A percentile compares a stretch with the other conserved stretches of the same genome.
phyloP scores from a whole-genome alignment of 371 early-diverging fungal species.

The Circinella umbellata region DNA sequence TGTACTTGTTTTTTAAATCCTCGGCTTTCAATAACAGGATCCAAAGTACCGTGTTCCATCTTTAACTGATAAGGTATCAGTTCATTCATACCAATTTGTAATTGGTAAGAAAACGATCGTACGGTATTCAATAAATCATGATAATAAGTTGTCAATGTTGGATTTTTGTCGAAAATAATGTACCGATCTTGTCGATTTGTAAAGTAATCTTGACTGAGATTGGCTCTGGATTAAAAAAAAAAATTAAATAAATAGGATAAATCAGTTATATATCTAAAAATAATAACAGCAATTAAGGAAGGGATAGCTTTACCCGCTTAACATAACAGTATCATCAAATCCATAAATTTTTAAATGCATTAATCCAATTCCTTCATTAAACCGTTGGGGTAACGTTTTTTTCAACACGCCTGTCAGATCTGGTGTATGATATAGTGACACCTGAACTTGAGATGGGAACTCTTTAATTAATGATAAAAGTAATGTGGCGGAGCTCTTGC shows the following conservation, averaged over 20 bases:
- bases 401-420: slow-evolving; percentile 77
- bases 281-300: too few relatives aligned
- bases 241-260: not conserved
- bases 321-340: slow-evolving; percentile 86
- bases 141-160: slow-evolving; percentile 72
- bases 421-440: slow-evolving; percentile 87
- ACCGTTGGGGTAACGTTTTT: slow-evolving; percentile 77
- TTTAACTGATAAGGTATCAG: slow-evolving; percentile 20
- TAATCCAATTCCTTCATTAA: slow-evolving; percentile 92
- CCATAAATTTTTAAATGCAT: slow-evolving; percentile 94
- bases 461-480: slow-evolving; percentile 71
- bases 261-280: not conserved
- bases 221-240: slow-evolving; percentile 70
- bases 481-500: slow-evolving; percentile 69
- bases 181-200: slow-evolving; percentile 95
- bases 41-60: slow-evolving; percentile 45
- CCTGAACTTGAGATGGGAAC: slow-evolving; percentile 68
- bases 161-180: slow-evolving; percentile 64
- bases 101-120: slow-evolving; percentile 68
- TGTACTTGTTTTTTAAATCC: slow-evolving; percentile 62
- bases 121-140: slow-evolving; percentile 66
- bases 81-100: slow-evolving; percentile 21
- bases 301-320: slow-evolving; percentile 78
- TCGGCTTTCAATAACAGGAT: slow-evolving; percentile 69
- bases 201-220: slow-evolving; percentile 94